Evolutionary conservation across 805 yeast genomes (phyloP).

Genomic region (Citeromyces matritensis): DNA sequence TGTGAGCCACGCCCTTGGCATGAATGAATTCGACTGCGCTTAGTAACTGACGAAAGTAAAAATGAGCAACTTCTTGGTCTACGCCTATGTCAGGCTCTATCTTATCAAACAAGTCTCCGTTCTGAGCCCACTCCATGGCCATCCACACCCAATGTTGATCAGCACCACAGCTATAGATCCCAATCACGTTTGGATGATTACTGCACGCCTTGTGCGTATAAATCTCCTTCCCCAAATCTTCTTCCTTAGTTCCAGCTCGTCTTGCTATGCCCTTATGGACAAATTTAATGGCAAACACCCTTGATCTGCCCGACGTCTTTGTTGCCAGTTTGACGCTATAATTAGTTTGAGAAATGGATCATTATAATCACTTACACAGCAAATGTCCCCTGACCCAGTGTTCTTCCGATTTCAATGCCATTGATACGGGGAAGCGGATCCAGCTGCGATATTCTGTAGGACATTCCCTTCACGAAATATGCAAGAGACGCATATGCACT

Average conservation of each 20-base stretch:
- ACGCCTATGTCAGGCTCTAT: slow-evolving; percentile 67
- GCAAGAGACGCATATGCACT: too few relatives aligned
- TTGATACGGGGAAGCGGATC: slow-evolving; percentile 32
- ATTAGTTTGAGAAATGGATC: neutral
- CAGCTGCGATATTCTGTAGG: slow-evolving; percentile 21
- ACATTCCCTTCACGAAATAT: neutral
- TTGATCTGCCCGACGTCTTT: slow-evolving; percentile 16
- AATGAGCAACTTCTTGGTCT: slow-evolving; percentile 49
- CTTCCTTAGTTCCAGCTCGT: slow-evolving; percentile 14
- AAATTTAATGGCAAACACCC: slow-evolving; percentile 42
- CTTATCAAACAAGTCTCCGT: slow-evolving; percentile 69
- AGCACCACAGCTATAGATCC: slow-evolving; percentile 35
- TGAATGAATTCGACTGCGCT: slow-evolving; percentile 50
- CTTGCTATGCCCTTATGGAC: slow-evolving; percentile 22
- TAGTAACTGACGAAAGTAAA: slow-evolving; percentile 52
- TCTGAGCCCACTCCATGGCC: slow-evolving; percentile 52
- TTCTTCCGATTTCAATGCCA: slow-evolving; percentile 28
- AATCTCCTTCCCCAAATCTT: slow-evolving; percentile 33
- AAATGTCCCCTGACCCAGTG: slow-evolving; percentile 57
- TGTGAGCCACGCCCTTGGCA: slow-evolving; percentile 45
- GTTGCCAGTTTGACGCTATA: slow-evolving; percentile 34
- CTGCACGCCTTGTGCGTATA: slow-evolving; percentile 42
- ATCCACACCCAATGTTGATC: slow-evolving; percentile 48
- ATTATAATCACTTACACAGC: slow-evolving; percentile 24
- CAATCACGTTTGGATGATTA: slow-evolving; percentile 45